Evolutionary conservation across 192 early-diverging fungal genomes (phyloP).

Genomic region (Allomyces macrogynus): DNA sequence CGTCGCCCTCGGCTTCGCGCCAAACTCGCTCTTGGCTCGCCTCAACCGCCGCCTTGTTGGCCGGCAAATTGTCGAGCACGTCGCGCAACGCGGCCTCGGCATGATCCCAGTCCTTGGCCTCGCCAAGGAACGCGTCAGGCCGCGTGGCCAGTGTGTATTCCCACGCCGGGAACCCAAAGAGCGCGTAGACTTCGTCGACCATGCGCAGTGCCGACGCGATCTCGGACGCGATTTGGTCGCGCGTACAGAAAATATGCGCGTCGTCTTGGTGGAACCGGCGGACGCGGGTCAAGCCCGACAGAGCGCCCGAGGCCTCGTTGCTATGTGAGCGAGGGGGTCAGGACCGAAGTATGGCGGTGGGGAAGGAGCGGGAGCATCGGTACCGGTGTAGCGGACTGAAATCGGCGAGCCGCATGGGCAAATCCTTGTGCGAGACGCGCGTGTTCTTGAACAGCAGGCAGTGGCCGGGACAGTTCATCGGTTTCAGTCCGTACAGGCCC

Average conservation of each 20-base stretch:
- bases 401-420: conserved; percentile 87
- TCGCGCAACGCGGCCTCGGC: conserved; percentile 54
- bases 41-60: conserved; percentile 20
- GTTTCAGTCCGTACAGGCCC: not conserved
- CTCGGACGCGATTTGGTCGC: conserved; percentile 56
- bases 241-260: conserved; percentile 88
- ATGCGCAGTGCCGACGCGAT: conserved; percentile 53
- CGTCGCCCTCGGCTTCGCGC: conserved; percentile 64
- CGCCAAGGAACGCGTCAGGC: conserved; percentile 55
- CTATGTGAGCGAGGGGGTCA: not conserved
- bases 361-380: not conserved
- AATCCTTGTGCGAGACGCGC: conserved; percentile 85
- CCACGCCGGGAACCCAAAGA: conserved; percentile 60
- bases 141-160: conserved; percentile 63
- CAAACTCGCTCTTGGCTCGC: conserved; percentile 11
- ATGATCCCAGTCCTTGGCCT: conserved; percentile 45
- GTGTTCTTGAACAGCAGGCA: conserved; percentile 88
- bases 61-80: conserved; percentile 49
- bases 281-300: conserved; percentile 86
- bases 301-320: conserved; percentile 79
- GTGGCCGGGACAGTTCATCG: conserved; percentile 78
- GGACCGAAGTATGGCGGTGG: too few species aligned
- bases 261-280: conserved; percentile 99
- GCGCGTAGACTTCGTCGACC: conserved; percentile 53
- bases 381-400: conserved; percentile 93